Conservation (phyloP, 1,139 yeast genomes). For the Sugiyamaella grinbergsii region DNA sequence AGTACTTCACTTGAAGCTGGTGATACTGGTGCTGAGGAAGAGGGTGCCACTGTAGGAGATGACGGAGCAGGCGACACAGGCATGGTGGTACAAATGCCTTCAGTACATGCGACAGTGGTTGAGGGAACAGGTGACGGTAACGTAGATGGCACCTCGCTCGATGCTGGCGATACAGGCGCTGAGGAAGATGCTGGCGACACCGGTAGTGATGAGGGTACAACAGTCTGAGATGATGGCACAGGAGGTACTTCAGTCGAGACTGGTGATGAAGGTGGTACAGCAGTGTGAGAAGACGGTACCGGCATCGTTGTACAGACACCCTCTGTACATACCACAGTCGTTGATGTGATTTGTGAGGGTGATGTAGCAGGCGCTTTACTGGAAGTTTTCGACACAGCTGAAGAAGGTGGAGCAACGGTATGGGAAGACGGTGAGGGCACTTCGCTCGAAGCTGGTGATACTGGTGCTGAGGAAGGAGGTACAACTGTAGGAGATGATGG, state of each 20-base stretch:
- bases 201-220: too few relatives aligned
- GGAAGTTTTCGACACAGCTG: background rate
- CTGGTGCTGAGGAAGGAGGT: background rate
- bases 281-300: background rate
- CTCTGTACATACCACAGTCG: slow-evolving; percentile 7
- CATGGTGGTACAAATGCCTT: too few relatives aligned
- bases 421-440: background rate
- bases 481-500: slow-evolving; percentile 9
- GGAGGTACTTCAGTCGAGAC: too few relatives aligned
- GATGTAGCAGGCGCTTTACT: background rate
- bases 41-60: too few relatives aligned
- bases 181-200: too few relatives aligned
- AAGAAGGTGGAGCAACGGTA: background rate
- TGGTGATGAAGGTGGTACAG: too few relatives aligned
- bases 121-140: too few relatives aligned
- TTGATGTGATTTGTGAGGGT: background rate
- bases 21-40: background rate
- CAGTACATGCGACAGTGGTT: too few relatives aligned
- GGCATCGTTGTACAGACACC: slow-evolving; percentile 12
- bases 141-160: too few relatives aligned
- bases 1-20: too few relatives aligned
- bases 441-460: slow-evolving; percentile 7
- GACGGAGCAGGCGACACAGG: too few relatives aligned
- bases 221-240: background rate
- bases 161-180: too few relatives aligned